Conservation (phyloP, 192 early-diverging fungal species). For the Geranomyces michiganensis region DNA sequence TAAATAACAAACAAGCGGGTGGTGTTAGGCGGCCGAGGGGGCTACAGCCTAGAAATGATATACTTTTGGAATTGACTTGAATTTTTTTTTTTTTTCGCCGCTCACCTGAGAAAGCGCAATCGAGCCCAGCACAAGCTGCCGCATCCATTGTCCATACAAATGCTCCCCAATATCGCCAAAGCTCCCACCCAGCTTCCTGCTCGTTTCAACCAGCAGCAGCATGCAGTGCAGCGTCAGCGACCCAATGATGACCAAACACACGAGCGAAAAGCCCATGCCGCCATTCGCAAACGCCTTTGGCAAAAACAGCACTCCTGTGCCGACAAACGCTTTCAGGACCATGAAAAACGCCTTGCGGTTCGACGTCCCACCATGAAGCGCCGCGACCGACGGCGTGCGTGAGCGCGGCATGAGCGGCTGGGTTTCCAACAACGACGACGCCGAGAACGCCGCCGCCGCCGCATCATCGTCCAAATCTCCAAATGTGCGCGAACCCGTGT, state of each 20-base stretch:
- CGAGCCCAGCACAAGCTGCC: slow-evolving; percentile 47
- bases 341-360: slow-evolving; percentile 60
- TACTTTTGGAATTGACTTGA: too few relatives aligned
- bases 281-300: slow-evolving; percentile 65
- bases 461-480: slow-evolving; percentile 7
- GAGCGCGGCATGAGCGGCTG: slow-evolving; percentile 43
- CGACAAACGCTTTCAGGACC: slow-evolving; percentile 66
- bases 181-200: slow-evolving; percentile 50
- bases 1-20: slow-evolving; percentile 37
- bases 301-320: slow-evolving; percentile 63
- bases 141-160: slow-evolving; percentile 50
- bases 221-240: slow-evolving; percentile 56
- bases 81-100: neutral
- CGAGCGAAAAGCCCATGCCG: slow-evolving; percentile 51
- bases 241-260: slow-evolving; percentile 50
- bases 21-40: slow-evolving; percentile 2
- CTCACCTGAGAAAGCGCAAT: slow-evolving; percentile 59
- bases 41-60: neutral
- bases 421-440: slow-evolving; percentile 18
- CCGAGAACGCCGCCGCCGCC: neutral
- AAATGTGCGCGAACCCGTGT: slow-evolving; percentile 7
- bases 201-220: slow-evolving; percentile 55
- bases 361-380: slow-evolving; percentile 50
- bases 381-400: slow-evolving; percentile 28
- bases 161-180: slow-evolving; percentile 61